Evolutionary conservation across 495 filamentous ascomycete genomes (phyloP), one percentile per base, ranked within the genome.

Genomic region (Penicillium cosmopolitanum): DNA sequence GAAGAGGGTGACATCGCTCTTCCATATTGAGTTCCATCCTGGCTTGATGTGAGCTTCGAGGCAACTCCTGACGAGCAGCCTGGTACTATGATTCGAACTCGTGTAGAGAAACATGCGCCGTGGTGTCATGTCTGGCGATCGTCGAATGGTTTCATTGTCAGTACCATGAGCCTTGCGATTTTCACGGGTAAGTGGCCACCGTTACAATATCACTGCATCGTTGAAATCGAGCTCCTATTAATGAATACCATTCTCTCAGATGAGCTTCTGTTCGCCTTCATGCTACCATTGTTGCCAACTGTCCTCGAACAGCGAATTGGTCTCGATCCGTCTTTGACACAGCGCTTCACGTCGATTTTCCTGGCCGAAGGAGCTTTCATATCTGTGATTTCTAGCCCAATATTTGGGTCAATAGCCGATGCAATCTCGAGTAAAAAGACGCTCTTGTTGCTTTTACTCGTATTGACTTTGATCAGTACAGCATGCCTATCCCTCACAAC

Each of bases 261-360:
- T 58, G 65, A 67, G 31, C 35, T 67, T 12, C 60, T 68, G 15
- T 68, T 61, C 34, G 54, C 63, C 0, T 71, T 71, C 54, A 68
- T 71, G 61, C 52, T 68, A 12, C 68, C 68, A n/a, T 38, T 71
- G 31, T 64, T 71, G 9, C 68, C 68, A 19, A 58, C 57, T 25
- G 56, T 71, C 9, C 44, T 71, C 4, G 68, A 68, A 19, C 18
- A 66, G 9, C 66, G 68, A 2, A 58, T 71, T 12, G 68, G 63
- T 1, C 21, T 63, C 6, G 53, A 68, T 28, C 15, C 44, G 8
- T 51, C 56, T 15, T 38, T 59, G 8, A 65, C 63, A 2, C 68
- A 71, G 51, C 35, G 54, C 38, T 60, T 56, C 21, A 71, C 63
- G 3, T 66, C 63, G 5, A 38, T 64, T 16, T 68, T 71, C 31